Evolutionary conservation across 257 asterid species (phyloP).

Genomic region (Penstemon newberryi): DNA sequence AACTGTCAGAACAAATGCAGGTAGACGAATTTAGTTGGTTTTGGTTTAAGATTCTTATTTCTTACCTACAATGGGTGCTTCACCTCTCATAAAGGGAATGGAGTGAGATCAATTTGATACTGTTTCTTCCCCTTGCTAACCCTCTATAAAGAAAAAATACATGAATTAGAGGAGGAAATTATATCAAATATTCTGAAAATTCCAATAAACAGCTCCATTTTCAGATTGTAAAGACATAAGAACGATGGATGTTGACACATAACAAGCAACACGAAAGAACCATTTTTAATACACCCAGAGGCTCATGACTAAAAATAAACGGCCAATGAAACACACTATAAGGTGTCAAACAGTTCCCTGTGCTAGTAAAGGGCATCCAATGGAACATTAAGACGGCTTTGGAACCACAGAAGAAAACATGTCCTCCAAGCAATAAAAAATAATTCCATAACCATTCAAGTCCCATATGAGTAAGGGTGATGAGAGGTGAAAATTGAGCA

Average conservation of each 20-base stretch:
- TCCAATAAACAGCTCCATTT: neutral
- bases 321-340: too few relatives aligned
- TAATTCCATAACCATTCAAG: too few relatives aligned
- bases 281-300: neutral
- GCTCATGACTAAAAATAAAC: neutral
- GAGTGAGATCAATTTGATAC: conserved; percentile 81
- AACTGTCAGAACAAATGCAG: too few relatives aligned
- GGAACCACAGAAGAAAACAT: too few relatives aligned
- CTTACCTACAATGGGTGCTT: conserved; percentile 18
- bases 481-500: too few relatives aligned
- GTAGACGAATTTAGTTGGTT: neutral
- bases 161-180: neutral
- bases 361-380: too few relatives aligned
- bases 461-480: too few relatives aligned
- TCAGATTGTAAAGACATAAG: neutral
- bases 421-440: too few relatives aligned
- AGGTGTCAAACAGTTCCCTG: too few relatives aligned
- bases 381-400: too few relatives aligned
- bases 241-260: neutral
- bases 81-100: conserved; percentile 40
- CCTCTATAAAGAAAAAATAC: conserved; percentile 46
- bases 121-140: conserved; percentile 86
- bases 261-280: neutral
- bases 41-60: conserved; percentile 18
- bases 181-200: neutral